These are phyloP conservation scores for Nothophaeocryptopus gaeumannii DNA, from an alignment of 2,329 filamentous ascomycete species.

Conservation along the genomic window DNA sequence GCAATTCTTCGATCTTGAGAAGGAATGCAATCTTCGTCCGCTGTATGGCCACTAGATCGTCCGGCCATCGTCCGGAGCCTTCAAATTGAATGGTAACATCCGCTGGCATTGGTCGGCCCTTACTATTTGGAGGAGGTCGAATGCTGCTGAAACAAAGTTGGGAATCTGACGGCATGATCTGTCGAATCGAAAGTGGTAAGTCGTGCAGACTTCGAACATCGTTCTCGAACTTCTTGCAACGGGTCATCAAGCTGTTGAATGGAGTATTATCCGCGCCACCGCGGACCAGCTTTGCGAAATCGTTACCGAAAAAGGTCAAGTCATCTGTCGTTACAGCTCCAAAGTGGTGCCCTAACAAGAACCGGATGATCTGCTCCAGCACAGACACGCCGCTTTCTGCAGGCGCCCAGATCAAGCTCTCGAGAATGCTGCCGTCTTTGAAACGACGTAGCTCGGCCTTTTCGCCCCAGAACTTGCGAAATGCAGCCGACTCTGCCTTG, in stretches of 20 bases:
- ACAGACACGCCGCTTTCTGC: constrained; percentile 59
- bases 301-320: constrained; percentile 46
- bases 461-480: constrained; percentile 91
- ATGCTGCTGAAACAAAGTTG: constrained; percentile 72
- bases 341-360: constrained; percentile 69
- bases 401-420: constrained; percentile 82
- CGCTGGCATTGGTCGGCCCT: constrained; percentile 57
- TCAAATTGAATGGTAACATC: constrained; percentile 88
- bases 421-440: constrained; percentile 89
- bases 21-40: constrained; percentile 89
- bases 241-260: constrained; percentile 68
- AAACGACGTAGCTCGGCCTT: constrained; percentile 91
- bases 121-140: constrained; percentile 49
- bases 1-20: constrained; percentile 67
- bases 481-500: constrained; percentile 74
- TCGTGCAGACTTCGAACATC: constrained; percentile 75
- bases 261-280: constrained; percentile 41
- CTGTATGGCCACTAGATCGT: constrained; percentile 86
- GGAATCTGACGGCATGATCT: constrained; percentile 70
- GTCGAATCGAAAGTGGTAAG: constrained; percentile 82
- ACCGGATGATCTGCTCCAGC: constrained; percentile 74
- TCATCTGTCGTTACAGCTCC: constrained; percentile 52
- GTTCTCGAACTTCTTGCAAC: constrained; percentile 70
- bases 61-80: constrained; percentile 88
- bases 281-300: constrained; percentile 46